Conservation (phyloP, 1,284 basidiomycete species). For the Marasmius tenuissimus region DNA sequence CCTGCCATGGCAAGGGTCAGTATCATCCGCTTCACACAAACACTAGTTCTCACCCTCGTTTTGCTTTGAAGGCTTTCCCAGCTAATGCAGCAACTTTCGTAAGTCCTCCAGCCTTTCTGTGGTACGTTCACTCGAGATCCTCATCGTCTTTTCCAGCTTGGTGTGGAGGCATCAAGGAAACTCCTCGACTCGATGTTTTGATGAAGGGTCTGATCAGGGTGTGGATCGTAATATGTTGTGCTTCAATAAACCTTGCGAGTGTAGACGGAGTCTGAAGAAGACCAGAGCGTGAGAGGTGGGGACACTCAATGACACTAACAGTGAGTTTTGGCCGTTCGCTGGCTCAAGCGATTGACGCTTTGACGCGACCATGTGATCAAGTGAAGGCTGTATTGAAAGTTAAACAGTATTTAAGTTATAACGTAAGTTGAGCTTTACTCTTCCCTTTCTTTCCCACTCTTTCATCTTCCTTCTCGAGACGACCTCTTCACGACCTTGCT, state of each 20-base stretch:
- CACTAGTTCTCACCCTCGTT: background rate
- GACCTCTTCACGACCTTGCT: background rate
- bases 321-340: no score
- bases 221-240: background rate
- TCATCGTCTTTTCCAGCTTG: constrained; percentile 49
- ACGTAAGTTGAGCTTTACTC: background rate
- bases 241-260: no score
- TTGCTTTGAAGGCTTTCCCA: constrained; percentile 71
- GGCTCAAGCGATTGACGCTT: no score
- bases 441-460: background rate
- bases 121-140: background rate
- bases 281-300: no score
- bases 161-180: constrained; percentile 80
- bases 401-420: no score
- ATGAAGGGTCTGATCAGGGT: background rate
- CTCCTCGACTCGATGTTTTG: constrained; percentile 67
- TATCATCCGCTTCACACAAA: constrained; percentile 16
- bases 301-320: no score
- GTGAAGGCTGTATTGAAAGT: no score
- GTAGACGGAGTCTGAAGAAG: no score
- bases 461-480: background rate
- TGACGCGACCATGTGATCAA: background rate
- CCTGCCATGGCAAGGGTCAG: constrained; percentile 92
- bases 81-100: constrained; percentile 97
- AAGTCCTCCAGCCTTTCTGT: constrained; percentile 34